Evolutionary conservation across 176 grass and related monocot genomes (phyloP).

Genomic region (Melocanna baccifera): DNA sequence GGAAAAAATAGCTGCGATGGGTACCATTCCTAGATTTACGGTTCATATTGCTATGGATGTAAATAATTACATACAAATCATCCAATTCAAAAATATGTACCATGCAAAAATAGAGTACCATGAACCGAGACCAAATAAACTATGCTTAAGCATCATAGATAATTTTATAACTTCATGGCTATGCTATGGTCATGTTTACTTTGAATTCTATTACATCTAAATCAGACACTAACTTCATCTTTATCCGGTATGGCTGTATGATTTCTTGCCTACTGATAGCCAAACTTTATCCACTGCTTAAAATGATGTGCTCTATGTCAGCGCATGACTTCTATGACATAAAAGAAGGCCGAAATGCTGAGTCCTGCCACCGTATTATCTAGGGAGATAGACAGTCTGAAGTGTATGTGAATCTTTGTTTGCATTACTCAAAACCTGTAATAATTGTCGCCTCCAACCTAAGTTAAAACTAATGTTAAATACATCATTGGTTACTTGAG

Average conservation of each 20-base stretch:
- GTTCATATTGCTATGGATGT: conserved; percentile 7
- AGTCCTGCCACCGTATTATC: not conserved
- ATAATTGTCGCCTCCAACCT: not conserved
- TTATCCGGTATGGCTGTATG: not conserved
- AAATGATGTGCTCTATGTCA: not conserved
- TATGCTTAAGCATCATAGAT: not conserved
- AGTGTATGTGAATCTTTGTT: not conserved
- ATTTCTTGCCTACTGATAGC: not conserved
- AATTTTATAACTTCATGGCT: not conserved
- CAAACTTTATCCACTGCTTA: not conserved
- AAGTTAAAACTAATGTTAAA: not conserved
- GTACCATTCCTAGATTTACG: not conserved
- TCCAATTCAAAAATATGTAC: not conserved
- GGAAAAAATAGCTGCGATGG: not conserved
- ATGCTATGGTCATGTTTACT: not conserved
- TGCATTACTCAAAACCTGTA: not conserved
- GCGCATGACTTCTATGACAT: not conserved
- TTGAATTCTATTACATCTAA: not conserved
- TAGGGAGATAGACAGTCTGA: not conserved
- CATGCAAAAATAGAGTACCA: not conserved
- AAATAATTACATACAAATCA: not conserved
- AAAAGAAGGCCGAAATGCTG: not conserved
- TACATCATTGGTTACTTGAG: not conserved
- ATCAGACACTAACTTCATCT: not conserved
- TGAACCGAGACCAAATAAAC: not conserved